These are phyloP conservation scores for Amniculicola lignicola DNA, from an alignment of 495 filamentous ascomycete genomes.

Conservation along the genomic window DNA sequence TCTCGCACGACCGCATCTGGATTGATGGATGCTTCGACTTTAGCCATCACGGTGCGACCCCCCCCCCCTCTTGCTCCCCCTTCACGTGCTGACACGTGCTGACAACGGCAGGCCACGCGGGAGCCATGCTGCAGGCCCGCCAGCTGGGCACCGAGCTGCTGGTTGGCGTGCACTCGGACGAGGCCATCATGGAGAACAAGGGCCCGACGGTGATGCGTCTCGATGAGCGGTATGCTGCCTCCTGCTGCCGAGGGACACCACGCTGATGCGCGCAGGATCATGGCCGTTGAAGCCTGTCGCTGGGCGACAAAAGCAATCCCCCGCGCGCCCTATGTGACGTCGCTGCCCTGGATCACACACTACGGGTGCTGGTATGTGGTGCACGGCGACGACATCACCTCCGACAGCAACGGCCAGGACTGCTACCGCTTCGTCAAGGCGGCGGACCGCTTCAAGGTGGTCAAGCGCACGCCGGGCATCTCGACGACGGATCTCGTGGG, in stretches of 20 bases:
- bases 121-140: constrained; percentile 92
- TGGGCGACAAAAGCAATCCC: constrained; percentile 85
- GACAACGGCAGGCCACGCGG: constrained; percentile 77
- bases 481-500: constrained; percentile 96
- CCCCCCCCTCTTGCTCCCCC: not conserved
- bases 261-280: constrained; percentile 48
- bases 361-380: constrained; percentile 92
- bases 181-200: constrained; percentile 93
- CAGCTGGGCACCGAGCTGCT: constrained; percentile 79
- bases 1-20: constrained; percentile 79
- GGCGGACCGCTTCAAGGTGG: constrained; percentile 85
- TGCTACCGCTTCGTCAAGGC: constrained; percentile 96
- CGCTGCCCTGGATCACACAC: constrained; percentile 86
- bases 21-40: constrained; percentile 99
- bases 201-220: constrained; percentile 96
- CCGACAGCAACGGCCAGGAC: constrained; percentile 80
- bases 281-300: constrained; percentile 88
- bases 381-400: constrained; percentile 87
- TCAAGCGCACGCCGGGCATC: constrained; percentile 93
- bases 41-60: constrained; percentile 78
- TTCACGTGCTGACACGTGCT: not conserved
- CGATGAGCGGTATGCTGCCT: constrained; percentile 63
- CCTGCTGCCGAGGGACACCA: constrained; percentile 2
- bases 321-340: constrained; percentile 90
- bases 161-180: constrained; percentile 91